phyloP scores from a whole-genome alignment of 305 asterid species.

The Solanum hybrid region DNA sequence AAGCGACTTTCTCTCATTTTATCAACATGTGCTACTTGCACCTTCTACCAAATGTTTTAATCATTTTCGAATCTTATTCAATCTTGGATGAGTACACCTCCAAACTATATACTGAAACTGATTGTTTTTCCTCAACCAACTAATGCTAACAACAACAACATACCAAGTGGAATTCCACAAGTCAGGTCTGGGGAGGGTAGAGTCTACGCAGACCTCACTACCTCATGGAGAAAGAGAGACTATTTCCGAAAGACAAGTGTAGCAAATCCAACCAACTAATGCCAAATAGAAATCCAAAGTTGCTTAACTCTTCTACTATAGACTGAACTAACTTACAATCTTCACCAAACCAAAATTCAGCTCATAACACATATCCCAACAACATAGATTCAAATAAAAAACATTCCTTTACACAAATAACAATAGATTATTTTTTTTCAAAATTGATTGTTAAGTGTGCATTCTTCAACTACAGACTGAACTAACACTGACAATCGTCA shows the following conservation, averaged over 20 bases:
- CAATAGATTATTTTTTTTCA: not conserved
- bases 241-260: not conserved
- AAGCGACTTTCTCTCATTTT: not conserved
- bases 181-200: not conserved
- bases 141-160: not conserved
- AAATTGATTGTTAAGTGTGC: not conserved
- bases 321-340: not conserved
- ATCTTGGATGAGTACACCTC: not conserved
- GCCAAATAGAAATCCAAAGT: not conserved
- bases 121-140: not conserved
- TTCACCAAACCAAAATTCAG: not conserved
- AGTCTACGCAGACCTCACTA: not conserved
- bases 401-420: not conserved
- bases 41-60: not conserved
- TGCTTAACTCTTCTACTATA: not conserved
- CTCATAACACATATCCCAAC: not conserved
- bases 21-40: not conserved
- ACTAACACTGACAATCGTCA: conserved; percentile 12
- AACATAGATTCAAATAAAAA: not conserved
- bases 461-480: not conserved
- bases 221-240: not conserved
- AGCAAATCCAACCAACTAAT: not conserved
- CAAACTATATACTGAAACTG: not conserved
- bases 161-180: not conserved
- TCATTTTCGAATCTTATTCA: not conserved